These are phyloP conservation scores for Pythium folliculosum DNA, from an alignment of 352 stramenopile genomes.

Conservation along the genomic window DNA sequence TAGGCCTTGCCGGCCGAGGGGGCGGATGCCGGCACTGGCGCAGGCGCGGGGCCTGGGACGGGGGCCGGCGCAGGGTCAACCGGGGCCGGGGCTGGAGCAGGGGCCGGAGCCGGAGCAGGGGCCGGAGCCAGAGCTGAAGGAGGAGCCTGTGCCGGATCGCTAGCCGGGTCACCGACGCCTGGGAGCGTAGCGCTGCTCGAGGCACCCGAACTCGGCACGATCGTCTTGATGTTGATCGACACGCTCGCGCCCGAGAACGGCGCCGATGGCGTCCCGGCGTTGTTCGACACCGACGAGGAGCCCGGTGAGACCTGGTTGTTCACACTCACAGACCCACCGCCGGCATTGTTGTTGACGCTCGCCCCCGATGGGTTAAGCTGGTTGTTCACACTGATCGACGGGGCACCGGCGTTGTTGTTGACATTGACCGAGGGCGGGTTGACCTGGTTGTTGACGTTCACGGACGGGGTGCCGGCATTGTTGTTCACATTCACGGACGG, in stretches of 20 bases:
- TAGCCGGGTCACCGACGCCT: not conserved
- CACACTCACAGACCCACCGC: not conserved
- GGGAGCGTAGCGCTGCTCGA: conserved; percentile 1
- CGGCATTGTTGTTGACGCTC: not conserved
- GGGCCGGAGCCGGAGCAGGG: not conserved
- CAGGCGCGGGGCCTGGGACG: not conserved
- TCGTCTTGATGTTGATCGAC: conserved; percentile 5
- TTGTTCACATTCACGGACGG: conserved; percentile 11
- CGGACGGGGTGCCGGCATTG: not conserved
- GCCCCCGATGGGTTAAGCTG: not conserved
- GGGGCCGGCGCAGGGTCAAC: not conserved
- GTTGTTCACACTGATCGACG: conserved; percentile 2
- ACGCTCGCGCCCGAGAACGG: not conserved
- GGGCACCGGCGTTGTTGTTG: not conserved
- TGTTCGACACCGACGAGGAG: conserved; percentile 1
- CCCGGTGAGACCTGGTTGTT: not conserved
- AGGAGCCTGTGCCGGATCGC: not conserved
- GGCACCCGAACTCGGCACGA: not conserved
- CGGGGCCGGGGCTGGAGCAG: not conserved
- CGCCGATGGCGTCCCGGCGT: not conserved
- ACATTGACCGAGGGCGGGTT: not conserved
- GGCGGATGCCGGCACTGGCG: not conserved
- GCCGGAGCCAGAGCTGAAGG: not conserved
- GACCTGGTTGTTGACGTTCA: conserved; percentile 5
- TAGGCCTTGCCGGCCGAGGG: conserved; percentile 1